These are phyloP conservation scores for Hirschfeldia incana DNA, from an alignment of 345 rosid species.

Conservation along the genomic window DNA sequence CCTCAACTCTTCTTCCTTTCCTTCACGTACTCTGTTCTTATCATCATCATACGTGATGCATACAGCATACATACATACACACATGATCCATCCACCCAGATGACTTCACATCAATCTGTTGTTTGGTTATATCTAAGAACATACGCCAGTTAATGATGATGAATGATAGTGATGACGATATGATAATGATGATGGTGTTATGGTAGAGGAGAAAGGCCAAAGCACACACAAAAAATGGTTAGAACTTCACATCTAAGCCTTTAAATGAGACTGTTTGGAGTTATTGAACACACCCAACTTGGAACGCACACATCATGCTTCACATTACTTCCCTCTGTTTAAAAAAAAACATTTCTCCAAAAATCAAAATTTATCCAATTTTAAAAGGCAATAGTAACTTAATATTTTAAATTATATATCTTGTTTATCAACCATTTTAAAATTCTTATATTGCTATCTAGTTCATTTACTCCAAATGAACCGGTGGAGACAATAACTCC, in stretches of 20 bases:
- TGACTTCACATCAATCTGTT: neutral
- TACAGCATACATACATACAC: neutral
- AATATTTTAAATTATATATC: neutral
- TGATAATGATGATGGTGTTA: neutral
- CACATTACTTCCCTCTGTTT: slow-evolving; percentile 20
- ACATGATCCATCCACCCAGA: slow-evolving; percentile 1
- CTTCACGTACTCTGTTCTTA: neutral
- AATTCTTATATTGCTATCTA: slow-evolving; percentile 13
- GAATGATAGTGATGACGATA: neutral
- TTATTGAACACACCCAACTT: slow-evolving; percentile 44
- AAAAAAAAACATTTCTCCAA: neutral
- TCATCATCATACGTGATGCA: slow-evolving; percentile 12
- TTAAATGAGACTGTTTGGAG: slow-evolving; percentile 40
- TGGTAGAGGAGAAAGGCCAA: neutral
- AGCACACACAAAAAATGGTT: slow-evolving; percentile 31
- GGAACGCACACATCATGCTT: slow-evolving; percentile 37
- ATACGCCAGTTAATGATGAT: neutral
- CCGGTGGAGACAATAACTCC: slow-evolving; percentile 45
- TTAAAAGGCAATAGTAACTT: neutral
- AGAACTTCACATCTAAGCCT: slow-evolving; percentile 41
- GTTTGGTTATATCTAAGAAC: slow-evolving; percentile 1
- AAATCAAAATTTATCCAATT: neutral
- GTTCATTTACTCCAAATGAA: slow-evolving; percentile 33
- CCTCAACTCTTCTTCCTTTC: slow-evolving; percentile 16
- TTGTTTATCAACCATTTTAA: slow-evolving; percentile 10